phyloP scores from a whole-genome alignment of 73 alveolate species.

The Uronychia setigera region DNA sequence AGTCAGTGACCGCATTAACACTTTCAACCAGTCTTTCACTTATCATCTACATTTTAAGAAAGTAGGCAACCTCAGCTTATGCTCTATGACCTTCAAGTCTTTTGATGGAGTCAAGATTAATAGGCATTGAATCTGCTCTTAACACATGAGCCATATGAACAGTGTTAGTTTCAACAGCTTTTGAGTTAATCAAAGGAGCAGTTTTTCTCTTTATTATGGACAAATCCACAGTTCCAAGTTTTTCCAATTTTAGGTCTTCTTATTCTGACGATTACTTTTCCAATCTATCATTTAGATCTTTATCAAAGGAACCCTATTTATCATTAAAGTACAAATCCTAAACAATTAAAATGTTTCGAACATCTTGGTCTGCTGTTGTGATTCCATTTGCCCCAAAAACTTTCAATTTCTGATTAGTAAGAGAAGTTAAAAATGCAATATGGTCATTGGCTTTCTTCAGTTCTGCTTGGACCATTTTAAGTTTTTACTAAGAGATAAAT shows the following conservation, averaged over 20 bases:
- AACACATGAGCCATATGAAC: too few relatives aligned
- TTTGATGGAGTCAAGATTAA: neutral
- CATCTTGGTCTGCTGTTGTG: neutral
- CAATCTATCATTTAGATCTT: too few relatives aligned
- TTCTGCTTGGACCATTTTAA: conserved; percentile 23
- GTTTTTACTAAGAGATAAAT: conserved; percentile 3
- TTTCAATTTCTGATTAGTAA: conserved; percentile 15
- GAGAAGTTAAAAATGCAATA: conserved; percentile 24
- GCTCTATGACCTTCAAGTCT: conserved; percentile 16
- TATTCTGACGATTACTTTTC: too few relatives aligned
- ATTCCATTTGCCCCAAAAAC: neutral
- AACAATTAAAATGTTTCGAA: neutral
- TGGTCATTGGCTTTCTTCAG: conserved; percentile 47
- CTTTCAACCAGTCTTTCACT: conserved; percentile 47
- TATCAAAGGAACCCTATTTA: too few relatives aligned
- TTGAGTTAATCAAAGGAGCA: neutral
- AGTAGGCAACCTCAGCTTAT: conserved; percentile 33
- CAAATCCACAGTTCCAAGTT: neutral
- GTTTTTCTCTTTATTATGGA: conserved; percentile 1
- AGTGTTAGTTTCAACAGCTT: neutral
- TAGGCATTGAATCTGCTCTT: neutral
- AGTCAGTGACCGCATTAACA: conserved; percentile 68
- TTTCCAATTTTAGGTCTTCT: neutral
- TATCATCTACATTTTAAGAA: neutral
- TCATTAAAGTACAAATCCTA: too few relatives aligned